These are phyloP conservation scores for Penicillium goetzii DNA, from an alignment of 495 filamentous ascomycete genomes.

Conservation along the genomic window DNA sequence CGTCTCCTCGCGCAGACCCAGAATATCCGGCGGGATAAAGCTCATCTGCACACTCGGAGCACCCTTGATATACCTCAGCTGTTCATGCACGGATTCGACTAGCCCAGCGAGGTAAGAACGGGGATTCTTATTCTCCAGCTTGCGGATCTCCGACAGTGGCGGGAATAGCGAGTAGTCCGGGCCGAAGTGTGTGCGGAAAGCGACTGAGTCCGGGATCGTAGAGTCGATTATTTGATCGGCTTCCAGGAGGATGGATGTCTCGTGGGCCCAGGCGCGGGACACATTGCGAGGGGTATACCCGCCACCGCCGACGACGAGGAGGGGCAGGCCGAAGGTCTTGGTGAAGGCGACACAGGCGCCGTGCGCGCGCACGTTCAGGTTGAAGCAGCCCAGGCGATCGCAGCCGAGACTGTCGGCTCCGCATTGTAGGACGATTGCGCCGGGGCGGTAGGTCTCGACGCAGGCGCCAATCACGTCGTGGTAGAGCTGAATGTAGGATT, in stretches of 20 bases:
- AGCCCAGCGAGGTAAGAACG: slow-evolving; percentile 74
- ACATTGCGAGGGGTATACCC: slow-evolving; percentile 99
- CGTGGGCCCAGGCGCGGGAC: slow-evolving; percentile 92
- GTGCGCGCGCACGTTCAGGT: slow-evolving; percentile 92
- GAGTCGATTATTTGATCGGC: slow-evolving; percentile 71
- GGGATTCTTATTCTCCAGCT: slow-evolving; percentile 78
- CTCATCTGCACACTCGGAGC: slow-evolving; percentile 88
- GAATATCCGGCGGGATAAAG: slow-evolving; percentile 77
- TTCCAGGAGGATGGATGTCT: slow-evolving; percentile 87
- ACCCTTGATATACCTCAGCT: slow-evolving; percentile 80
- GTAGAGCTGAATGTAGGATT: slow-evolving; percentile 85
- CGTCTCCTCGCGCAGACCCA: slow-evolving; percentile 73
- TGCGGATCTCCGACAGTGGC: slow-evolving; percentile 67
- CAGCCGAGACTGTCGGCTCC: slow-evolving; percentile 94
- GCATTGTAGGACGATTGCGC: slow-evolving; percentile 92
- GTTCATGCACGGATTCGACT: slow-evolving; percentile 74
- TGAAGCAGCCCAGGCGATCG: slow-evolving; percentile 93
- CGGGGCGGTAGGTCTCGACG: slow-evolving; percentile 75
- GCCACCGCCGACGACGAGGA: slow-evolving; percentile 90
- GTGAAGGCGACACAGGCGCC: slow-evolving; percentile 87
- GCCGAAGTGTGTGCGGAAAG: slow-evolving; percentile 81
- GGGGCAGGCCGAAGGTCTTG: slow-evolving; percentile 74
- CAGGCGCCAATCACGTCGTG: slow-evolving; percentile 76
- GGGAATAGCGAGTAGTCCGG: slow-evolving; percentile 79
- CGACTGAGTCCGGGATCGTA: slow-evolving; percentile 70